Evolutionary conservation across 1,284 basidiomycete genomes (phyloP), one percentile per base, ranked within the genome.

Genomic region (Chondrostereum purpureum): DNA sequence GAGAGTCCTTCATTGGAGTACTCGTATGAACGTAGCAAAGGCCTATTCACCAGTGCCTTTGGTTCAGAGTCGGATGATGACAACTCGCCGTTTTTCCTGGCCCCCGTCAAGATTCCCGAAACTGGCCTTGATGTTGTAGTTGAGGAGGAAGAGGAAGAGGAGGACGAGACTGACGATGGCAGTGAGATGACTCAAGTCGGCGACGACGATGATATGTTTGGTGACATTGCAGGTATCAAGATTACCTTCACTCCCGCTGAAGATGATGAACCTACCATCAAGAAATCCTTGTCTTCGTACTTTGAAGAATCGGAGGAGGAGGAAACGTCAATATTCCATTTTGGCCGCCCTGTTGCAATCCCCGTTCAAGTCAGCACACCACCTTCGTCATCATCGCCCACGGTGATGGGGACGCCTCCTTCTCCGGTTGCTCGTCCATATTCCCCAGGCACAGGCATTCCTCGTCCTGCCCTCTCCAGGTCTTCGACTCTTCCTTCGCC

Each of bases 171-270:
- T 69, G 63, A 67, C 27, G 60, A 60, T 33, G 64, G 63, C 14
- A 63, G 69, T 20, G 70, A 72, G 11, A 68, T 72, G 18, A 70
- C 70, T 35, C 61, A 68, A 31, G 57, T 70, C 13, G 12, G 51
- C 14, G 53, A 46, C 5, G 53, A 55, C 34, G 53, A 57, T 6
- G 55, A 60, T 39, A 62, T 69, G 57, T 67, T 70, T 52, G 69
- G 66, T 23, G 69, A 70, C 34, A 66, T 67, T 50, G 77, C 78
- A 12, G 83, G 83, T 10, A 83, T 87, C 57, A 78, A 72, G 52
- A 84, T 86, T 52, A 80, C 72, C 2, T 84, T 87, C 53, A 77
- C 74, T 5, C 73, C 76, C 11, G 78, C 81, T 59, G 58, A 36
- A 4, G 57, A 59, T 20, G 61, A 62, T 12, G 60, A 58, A 23